phyloP scores from a whole-genome alignment of 345 rosid genomes.

The Dipteronia dyeriana region DNA sequence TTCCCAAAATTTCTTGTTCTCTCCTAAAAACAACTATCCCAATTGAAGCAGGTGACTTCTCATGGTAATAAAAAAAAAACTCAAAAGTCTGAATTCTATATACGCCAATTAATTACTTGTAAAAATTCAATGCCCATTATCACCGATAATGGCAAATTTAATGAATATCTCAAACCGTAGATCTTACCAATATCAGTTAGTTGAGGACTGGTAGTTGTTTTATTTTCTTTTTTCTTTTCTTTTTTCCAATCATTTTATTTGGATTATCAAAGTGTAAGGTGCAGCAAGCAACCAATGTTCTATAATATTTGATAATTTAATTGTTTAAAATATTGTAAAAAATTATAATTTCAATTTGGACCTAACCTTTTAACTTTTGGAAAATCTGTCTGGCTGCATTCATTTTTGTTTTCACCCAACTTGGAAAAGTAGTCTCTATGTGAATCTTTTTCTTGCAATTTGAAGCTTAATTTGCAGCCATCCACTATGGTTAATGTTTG shows the following conservation, averaged over 20 bases:
- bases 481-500: neutral
- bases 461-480: too few species aligned
- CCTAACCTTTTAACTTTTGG: neutral
- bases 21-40: neutral
- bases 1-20: neutral
- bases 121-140: neutral
- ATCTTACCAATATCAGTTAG: conserved; percentile 15
- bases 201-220: conserved; percentile 36
- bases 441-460: neutral
- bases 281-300: neutral
- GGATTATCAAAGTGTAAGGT: neutral
- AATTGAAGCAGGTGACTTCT: neutral
- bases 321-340: neutral
- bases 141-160: neutral
- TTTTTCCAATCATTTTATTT: neutral
- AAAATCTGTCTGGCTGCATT: neutral
- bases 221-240: neutral
- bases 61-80: neutral
- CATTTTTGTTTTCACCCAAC: neutral
- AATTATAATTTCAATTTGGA: neutral
- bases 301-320: too few species aligned
- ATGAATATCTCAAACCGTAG: neutral
- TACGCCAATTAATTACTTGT: neutral
- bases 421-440: neutral
- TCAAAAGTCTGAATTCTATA: neutral